These are phyloP conservation scores for Gremmenia infestans DNA, from an alignment of 2,329 filamentous ascomycete species.

Conservation along the genomic window DNA sequence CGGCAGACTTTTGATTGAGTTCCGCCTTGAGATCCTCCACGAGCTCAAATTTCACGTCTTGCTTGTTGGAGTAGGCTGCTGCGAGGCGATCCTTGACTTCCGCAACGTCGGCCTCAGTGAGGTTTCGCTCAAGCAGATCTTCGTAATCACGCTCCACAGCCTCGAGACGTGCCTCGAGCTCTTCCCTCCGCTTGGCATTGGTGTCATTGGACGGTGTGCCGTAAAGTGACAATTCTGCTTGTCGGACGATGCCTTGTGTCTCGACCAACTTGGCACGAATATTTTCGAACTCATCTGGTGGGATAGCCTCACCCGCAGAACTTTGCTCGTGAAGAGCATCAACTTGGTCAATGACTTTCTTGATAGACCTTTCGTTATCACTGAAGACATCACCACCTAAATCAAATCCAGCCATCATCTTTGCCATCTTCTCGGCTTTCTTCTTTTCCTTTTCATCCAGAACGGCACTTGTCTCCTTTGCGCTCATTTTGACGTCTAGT, in stretches of 20 bases:
- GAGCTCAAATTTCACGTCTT: constrained; percentile 67
- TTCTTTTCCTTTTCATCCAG: constrained; percentile 97
- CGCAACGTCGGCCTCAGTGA: constrained; percentile 72
- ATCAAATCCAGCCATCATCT: constrained; percentile 99
- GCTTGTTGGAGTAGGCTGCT: constrained; percentile 69
- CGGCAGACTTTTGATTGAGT: constrained; percentile 69
- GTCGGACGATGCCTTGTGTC: constrained; percentile 86
- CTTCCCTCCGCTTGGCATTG: constrained; percentile 63
- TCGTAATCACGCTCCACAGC: constrained; percentile 80
- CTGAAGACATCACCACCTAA: constrained; percentile 90
- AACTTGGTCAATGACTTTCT: constrained; percentile 76
- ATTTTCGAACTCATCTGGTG: constrained; percentile 73
- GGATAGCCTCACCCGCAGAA: constrained; percentile 70
- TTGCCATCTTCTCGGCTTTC: constrained; percentile 98
- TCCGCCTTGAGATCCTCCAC: constrained; percentile 74
- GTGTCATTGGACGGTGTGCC: constrained; percentile 60
- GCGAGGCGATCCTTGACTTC: constrained; percentile 78
- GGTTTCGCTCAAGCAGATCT: constrained; percentile 71
- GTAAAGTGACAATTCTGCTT: constrained; percentile 83
- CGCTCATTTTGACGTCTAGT: constrained; percentile 91
- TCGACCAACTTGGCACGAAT: constrained; percentile 77
- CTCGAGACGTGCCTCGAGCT: constrained; percentile 72
- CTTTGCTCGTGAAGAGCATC: constrained; percentile 74
- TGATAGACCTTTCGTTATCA: constrained; percentile 82
- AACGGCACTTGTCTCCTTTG: constrained; percentile 85